phyloP scores from a whole-genome alignment of 495 filamentous ascomycete genomes.

The Aspergillus bertholletiae region DNA sequence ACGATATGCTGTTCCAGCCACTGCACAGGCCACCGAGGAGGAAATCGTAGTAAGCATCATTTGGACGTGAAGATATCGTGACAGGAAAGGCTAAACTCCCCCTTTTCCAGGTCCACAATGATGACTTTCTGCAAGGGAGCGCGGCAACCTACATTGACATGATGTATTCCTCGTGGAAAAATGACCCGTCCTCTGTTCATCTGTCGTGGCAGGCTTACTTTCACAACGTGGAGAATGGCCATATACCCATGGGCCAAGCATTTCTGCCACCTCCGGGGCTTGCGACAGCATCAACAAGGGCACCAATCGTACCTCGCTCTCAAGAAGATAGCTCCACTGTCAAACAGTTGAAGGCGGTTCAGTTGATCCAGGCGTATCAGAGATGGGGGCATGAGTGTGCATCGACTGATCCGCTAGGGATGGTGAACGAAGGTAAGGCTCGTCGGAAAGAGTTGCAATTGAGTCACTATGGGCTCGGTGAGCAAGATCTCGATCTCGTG shows the following conservation, averaged over 20 bases:
- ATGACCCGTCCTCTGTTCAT: slow-evolving; percentile 89
- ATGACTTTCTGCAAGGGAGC: slow-evolving; percentile 91
- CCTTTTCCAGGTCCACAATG: no score
- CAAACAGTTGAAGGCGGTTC: slow-evolving; percentile 97
- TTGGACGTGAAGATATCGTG: no score
- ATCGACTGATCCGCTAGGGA: slow-evolving; percentile 92
- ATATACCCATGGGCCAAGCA: slow-evolving; percentile 94
- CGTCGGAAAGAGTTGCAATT: slow-evolving; percentile 91
- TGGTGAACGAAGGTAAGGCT: slow-evolving; percentile 79
- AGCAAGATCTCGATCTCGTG: slow-evolving; percentile 90
- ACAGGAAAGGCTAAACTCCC: no score
- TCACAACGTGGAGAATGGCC: slow-evolving; percentile 96
- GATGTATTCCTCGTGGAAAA: slow-evolving; percentile 98
- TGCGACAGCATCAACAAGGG: no score
- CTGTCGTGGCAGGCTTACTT: slow-evolving; percentile 99
- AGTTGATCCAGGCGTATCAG: slow-evolving; percentile 96
- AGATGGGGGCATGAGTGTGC: slow-evolving; percentile 97
- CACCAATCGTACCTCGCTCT: slow-evolving; percentile 73
- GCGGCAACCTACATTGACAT: slow-evolving; percentile 98
- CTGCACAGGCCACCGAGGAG: neutral
- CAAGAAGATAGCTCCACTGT: slow-evolving; percentile 74
- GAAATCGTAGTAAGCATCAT: neutral
- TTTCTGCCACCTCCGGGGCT: slow-evolving; percentile 95
- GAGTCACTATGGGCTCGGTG: slow-evolving; percentile 88
- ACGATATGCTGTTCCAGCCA: neutral